Evolutionary conservation across 2,329 filamentous ascomycete species (phyloP).

Genomic region (Pyricularia grisea): DNA sequence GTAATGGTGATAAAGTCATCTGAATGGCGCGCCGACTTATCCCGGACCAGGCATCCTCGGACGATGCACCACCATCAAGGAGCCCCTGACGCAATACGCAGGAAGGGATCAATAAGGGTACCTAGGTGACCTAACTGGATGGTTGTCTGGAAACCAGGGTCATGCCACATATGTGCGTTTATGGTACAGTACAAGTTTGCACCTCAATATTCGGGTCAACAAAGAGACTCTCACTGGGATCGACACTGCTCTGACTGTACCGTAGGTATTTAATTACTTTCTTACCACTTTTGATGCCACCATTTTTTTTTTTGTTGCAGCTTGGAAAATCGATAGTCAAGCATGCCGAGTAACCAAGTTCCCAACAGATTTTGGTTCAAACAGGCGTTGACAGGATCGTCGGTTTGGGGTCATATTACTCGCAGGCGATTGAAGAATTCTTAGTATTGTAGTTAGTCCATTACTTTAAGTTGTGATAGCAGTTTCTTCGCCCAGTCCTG

Average conservation of each 20-base stretch:
- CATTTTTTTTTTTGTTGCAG: neutral
- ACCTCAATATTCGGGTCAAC: neutral
- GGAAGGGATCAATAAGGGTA: neutral
- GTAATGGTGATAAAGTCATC: slow-evolving; percentile 11
- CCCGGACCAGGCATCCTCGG: neutral
- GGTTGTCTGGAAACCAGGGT: neutral
- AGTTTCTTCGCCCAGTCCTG: neutral
- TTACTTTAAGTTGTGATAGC: neutral
- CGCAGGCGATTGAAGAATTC: neutral
- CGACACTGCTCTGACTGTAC: neutral
- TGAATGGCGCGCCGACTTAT: slow-evolving; percentile 7
- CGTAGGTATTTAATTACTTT: no score
- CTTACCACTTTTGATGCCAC: neutral
- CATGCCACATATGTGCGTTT: neutral
- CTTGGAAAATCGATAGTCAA: neutral
- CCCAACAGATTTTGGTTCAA: neutral
- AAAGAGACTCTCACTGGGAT: neutral
- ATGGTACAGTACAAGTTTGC: neutral
- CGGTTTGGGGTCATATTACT: neutral
- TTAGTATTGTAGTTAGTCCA: neutral
- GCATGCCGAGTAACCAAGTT: neutral
- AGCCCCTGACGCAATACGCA: neutral
- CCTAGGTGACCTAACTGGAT: neutral
- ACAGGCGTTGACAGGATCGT: neutral
- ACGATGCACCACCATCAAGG: neutral